Evolutionary conservation across 2,329 filamentous ascomycete genomes (phyloP).

Genomic region (Cercospora sojina): DNA sequence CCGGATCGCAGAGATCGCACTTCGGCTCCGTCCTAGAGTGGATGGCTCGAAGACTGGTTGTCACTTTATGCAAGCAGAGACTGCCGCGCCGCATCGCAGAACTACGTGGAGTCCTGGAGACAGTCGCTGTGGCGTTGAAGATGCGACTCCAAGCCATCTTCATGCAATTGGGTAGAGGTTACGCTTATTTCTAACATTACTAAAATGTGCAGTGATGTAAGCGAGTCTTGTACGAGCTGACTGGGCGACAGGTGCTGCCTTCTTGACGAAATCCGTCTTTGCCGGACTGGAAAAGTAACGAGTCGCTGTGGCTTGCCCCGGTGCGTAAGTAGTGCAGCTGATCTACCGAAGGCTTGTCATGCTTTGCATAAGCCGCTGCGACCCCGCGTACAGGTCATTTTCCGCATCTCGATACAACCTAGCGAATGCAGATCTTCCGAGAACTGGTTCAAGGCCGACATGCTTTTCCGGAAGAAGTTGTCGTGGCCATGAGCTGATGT

Average conservation of each 20-base stretch:
- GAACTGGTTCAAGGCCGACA: background rate
- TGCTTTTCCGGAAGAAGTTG: background rate
- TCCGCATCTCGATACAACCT: background rate
- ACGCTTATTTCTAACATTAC: constrained; percentile 9
- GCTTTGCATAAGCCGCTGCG: background rate
- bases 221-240: background rate
- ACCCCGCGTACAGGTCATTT: background rate
- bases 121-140: background rate
- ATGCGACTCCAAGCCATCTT: background rate
- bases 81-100: background rate
- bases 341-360: constrained; percentile 3
- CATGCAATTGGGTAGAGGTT: background rate
- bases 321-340: background rate
- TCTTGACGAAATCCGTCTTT: background rate
- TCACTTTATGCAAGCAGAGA: background rate
- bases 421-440: background rate
- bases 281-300: background rate
- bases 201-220: background rate
- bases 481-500: background rate
- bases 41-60: background rate
- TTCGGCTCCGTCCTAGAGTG: background rate
- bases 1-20: background rate
- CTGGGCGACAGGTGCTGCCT: background rate
- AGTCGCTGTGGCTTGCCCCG: background rate
- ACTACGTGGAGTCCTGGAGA: background rate